These are phyloP conservation scores for Teratosphaeria epicoccoides DNA, from an alignment of 2,329 filamentous ascomycete species.

Conservation along the genomic window DNA sequence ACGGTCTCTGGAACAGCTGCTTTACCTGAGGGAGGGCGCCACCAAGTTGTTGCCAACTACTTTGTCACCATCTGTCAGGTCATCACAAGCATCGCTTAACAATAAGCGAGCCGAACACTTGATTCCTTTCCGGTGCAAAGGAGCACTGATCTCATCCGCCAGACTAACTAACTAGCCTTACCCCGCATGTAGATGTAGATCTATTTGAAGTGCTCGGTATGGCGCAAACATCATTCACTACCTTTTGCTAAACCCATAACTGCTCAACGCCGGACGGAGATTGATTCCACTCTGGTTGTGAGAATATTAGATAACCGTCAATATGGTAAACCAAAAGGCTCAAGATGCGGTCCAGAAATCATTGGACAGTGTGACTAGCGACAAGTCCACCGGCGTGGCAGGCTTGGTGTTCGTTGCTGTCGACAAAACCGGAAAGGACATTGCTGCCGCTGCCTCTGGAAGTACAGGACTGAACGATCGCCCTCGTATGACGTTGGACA, in stretches of 20 bases:
- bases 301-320: neutral
- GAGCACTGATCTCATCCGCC: neutral
- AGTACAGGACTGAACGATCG: conserved; percentile 29
- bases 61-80: neutral
- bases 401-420: conserved; percentile 38
- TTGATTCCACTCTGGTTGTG: no score
- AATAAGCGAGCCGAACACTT: no score
- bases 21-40: neutral
- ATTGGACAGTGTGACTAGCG: conserved; percentile 24
- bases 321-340: conserved; percentile 22
- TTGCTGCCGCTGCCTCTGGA: conserved; percentile 34
- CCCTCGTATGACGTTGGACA: conserved; percentile 50
- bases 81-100: neutral
- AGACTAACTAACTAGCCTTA: no score
- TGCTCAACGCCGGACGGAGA: no score
- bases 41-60: neutral
- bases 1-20: neutral
- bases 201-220: no score
- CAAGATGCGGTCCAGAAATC: conserved; percentile 28
- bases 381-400: conserved; percentile 25
- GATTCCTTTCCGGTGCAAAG: neutral
- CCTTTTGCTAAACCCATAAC: no score
- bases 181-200: no score
- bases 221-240: no score
- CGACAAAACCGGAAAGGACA: conserved; percentile 33